These are phyloP conservation scores for Cicer pinnatifidum DNA, from an alignment of 306 rosid species.

Conservation along the genomic window DNA sequence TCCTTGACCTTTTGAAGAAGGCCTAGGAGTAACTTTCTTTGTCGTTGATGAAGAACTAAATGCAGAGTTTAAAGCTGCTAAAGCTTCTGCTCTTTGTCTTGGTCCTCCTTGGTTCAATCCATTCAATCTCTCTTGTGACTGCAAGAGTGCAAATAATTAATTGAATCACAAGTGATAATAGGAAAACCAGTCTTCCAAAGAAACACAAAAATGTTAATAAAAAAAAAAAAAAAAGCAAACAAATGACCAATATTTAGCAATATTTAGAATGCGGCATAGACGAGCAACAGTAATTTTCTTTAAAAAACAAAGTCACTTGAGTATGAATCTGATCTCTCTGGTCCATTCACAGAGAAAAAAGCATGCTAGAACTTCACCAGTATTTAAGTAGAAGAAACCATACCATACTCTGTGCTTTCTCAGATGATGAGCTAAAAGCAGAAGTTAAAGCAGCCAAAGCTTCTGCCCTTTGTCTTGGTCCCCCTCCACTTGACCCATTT, in stretches of 20 bases:
- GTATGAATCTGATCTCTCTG: conserved; percentile 20
- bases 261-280: conserved; percentile 13
- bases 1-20: conserved; percentile 66
- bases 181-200: conserved; percentile 17
- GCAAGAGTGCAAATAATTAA: conserved; percentile 23
- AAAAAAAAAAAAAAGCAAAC: neutral
- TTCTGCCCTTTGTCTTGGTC: conserved; percentile 61
- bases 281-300: neutral
- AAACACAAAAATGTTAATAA: neutral
- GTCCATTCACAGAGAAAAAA: conserved; percentile 4
- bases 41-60: conserved; percentile 64
- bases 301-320: neutral
- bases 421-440: conserved; percentile 78
- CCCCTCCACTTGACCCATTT: conserved; percentile 51
- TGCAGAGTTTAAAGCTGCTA: conserved; percentile 84
- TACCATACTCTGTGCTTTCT: conserved; percentile 46
- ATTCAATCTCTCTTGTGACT: conserved; percentile 73
- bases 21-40: conserved; percentile 53
- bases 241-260: conserved; percentile 16
- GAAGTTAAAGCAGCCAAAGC: conserved; percentile 58
- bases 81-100: conserved; percentile 95
- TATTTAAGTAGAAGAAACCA: conserved; percentile 26
- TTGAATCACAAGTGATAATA: conserved; percentile 5
- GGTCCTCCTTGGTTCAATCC: conserved; percentile 72
- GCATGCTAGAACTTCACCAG: neutral